A percentile compares a stretch with the other conserved stretches of the same genome.
Evolutionary conservation across 2,329 filamentous ascomycete species (phyloP).

Genomic region (Aspergillus alliaceus): DNA sequence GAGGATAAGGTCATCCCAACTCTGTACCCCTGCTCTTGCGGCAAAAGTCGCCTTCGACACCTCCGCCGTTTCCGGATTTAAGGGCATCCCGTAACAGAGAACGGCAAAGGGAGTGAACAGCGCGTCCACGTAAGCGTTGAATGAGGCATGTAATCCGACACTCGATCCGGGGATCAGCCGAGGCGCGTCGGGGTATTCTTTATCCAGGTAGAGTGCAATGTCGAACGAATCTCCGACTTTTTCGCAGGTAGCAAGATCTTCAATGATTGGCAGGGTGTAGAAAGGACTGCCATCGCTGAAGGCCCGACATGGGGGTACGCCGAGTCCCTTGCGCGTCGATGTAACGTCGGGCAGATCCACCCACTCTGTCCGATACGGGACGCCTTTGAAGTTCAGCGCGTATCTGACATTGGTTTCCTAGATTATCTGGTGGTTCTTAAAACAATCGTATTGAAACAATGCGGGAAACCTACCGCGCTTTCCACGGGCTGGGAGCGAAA

Average conservation of each 20-base stretch:
- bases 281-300: background rate
- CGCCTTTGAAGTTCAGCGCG: constrained; percentile 15
- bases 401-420: background rate
- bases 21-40: constrained; percentile 1
- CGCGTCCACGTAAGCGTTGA: constrained; percentile 12
- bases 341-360: constrained; percentile 15
- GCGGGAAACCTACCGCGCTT: constrained; percentile 9
- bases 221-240: constrained; percentile 3
- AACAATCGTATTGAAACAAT: background rate
- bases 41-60: constrained; percentile 4
- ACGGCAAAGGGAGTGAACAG: constrained; percentile 5
- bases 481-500: constrained; percentile 36
- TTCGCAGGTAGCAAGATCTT: background rate
- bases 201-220: constrained; percentile 13
- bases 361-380: constrained; percentile 13
- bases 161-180: background rate
- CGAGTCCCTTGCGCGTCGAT: constrained; percentile 8
- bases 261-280: background rate
- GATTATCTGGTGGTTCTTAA: background rate
- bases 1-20: background rate
- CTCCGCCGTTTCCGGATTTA: constrained; percentile 10
- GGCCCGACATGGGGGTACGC: background rate
- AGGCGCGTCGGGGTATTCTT: background rate
- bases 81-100: constrained; percentile 7
- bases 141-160: background rate